Base-by-base conservation (phyloP, 2,329 filamentous ascomycete species). In the Epicoccum sorghinum region DNA sequence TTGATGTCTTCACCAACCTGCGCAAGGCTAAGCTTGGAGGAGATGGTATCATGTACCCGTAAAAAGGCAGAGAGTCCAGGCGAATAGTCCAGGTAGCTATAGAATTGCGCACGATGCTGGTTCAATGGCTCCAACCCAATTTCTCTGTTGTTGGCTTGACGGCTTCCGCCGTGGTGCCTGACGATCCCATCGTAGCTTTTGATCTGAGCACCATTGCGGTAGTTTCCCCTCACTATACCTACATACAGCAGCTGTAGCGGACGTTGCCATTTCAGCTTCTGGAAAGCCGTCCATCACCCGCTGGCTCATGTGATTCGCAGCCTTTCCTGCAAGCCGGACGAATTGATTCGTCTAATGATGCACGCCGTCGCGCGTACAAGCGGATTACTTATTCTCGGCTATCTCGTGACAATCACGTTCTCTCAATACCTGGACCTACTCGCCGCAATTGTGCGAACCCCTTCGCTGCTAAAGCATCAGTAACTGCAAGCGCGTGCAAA, bases 1-100 rank as follows among this genome's bases (percentile, higher is more conserved):
- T 75, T 39, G 70, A 74, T 57, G 57, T 75, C 13, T 73, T 64
- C 38, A 73, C 72, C 1, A 67, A 74, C 55, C 36, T 69, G 60
- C 60, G 51, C 9, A 49, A 60, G 22, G 46, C 46, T 24, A 64
- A 62, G 46, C 41, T 69, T 36, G 43, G 58, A 23, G 59, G 49
- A 22, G 55, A 61, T 40, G 65, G 62, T 12, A 59, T 69, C 22
- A 70, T 72, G 67, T 68, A 58, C 61, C 63, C 65, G 18, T 67
- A 59, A 46, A 48, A 29, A 24, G 36, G 37, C 24, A 37, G 14
- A 33, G 32, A 43, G 25, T 23, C 12, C 29, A 29, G 18, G 18
- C 18, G 3, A 30, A 29, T 47, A 42, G 41, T 13, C 37, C 24
- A 27, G 25, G 40, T 18, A 50, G 18, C 18, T 18, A 18, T 18